Base-by-base conservation (phyloP, 2,329 filamentous ascomycete genomes). In the Epichloe hybrida region DNA sequence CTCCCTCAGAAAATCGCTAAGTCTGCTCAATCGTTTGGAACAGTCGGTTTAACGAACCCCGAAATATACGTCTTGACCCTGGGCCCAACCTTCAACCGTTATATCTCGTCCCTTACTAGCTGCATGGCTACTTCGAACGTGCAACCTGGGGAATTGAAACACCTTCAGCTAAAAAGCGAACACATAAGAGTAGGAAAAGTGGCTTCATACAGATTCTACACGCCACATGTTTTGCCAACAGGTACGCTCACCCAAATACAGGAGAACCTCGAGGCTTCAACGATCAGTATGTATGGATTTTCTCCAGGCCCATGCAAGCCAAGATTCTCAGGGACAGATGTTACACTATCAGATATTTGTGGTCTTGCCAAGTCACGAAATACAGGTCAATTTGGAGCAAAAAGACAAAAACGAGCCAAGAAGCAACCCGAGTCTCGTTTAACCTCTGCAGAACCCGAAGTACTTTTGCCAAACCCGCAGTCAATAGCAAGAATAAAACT, bases 21-120 rank as follows among this genome's bases (percentile, higher is more conserved):
- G 36, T 58, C 59, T 53, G 63, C 64, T 23, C 58, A 58, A 31
- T 58, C 56, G 9, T 56, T 62, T 15, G 60, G 60, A 21, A 54
- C 58, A 2, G 50, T 53, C 4, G 66, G 66, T 1, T 39, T 68
- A 15, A 67, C 64, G 8, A 69, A 69, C 49, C 65, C 66, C 0
- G 65, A 67, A 41, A 58, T 69, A 5, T 68, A 66, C 52, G 62
- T 58, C 9, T 53, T 69, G 41, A 69, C 67, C 2, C 51, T 69
- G 3, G 67, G 67, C 2, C 55, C 61, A 20, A 61, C 64, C 5
- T 69, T 68, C 50, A 67, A 63, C 40, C 63, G 67, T 21, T 68
- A 63, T 44, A 56, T 69, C 6, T 67, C 67, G 2, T 64, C 65
- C 4, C 58, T 68, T 58, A 69, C 67, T 5, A 62, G 61, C 4